These are phyloP conservation scores for Euphorbia pulcherrima DNA, from an alignment of 345 rosid genomes.

Conservation along the genomic window DNA sequence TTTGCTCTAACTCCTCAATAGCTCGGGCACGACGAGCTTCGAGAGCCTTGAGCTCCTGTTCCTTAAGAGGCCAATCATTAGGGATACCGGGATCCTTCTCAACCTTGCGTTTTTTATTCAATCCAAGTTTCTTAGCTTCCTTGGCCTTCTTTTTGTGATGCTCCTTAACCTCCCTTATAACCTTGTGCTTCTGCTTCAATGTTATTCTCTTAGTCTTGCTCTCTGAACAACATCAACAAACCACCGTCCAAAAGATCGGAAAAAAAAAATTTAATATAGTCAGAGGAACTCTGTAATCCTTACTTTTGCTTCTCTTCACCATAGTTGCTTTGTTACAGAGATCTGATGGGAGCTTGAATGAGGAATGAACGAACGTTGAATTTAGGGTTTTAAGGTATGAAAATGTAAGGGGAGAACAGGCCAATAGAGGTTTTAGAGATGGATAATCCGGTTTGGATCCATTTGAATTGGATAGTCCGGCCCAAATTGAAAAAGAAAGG, in stretches of 20 bases:
- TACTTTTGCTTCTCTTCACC: constrained; percentile 87
- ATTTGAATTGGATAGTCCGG: too few relatives aligned
- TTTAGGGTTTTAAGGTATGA: too few relatives aligned
- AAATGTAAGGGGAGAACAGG: neutral
- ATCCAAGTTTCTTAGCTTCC: constrained; percentile 78
- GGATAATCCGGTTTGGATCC: too few relatives aligned
- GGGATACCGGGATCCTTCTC: constrained; percentile 98
- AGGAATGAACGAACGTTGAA: neutral
- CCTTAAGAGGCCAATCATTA: constrained; percentile 97
- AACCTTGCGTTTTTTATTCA: constrained; percentile 49
- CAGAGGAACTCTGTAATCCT: constrained; percentile 23
- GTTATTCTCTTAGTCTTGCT: constrained; percentile 91
- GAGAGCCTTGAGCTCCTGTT: constrained; percentile 90
- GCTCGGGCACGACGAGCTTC: constrained; percentile 88
- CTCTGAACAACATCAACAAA: constrained; percentile 58
- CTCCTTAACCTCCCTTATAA: constrained; percentile 80
- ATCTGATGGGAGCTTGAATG: neutral
- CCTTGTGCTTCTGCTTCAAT: constrained; percentile 76
- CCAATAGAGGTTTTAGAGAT: neutral
- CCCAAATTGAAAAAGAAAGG: too few relatives aligned
- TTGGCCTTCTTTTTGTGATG: constrained; percentile 96
- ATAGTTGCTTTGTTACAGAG: constrained; percentile 24
- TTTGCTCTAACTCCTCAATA: constrained; percentile 75
- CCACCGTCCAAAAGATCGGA: too few relatives aligned
- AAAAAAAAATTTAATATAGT: neutral